Conservation (phyloP, 352 stramenopile species). For the Pythium aristosporum region DNA sequence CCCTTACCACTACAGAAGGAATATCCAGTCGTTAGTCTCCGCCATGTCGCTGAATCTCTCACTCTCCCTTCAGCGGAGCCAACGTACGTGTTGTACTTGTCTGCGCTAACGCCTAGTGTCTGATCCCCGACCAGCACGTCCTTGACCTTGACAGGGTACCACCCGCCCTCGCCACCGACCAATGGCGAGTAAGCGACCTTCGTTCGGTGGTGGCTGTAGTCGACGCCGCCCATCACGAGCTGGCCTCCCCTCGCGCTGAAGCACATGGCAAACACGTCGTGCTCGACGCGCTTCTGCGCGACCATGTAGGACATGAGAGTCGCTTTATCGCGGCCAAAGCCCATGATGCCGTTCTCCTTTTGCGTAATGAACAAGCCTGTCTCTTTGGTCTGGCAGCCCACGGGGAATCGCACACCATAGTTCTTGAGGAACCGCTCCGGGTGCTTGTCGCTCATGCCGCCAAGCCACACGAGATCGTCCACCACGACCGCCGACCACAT, state of each 20-base stretch:
- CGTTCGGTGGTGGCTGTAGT: conserved; percentile 70
- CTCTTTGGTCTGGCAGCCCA: conserved; percentile 82
- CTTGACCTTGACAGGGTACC: conserved; percentile 84
- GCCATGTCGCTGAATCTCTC: no score
- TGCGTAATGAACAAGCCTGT: conserved; percentile 82
- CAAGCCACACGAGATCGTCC: conserved; percentile 79
- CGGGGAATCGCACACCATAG: conserved; percentile 71
- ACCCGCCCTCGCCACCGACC: conserved; percentile 43
- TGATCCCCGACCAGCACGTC: conserved; percentile 60
- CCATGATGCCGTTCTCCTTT: conserved; percentile 91
- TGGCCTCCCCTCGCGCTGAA: conserved; percentile 64
- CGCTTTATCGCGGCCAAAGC: conserved; percentile 58
- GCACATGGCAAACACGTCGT: conserved; percentile 83
- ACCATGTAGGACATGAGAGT: conserved; percentile 80
- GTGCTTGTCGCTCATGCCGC: conserved; percentile 49
- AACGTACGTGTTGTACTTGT: conserved; percentile 48
- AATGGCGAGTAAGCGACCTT: conserved; percentile 68
- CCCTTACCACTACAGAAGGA: conserved; percentile 43
- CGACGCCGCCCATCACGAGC: conserved; percentile 78
- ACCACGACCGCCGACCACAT: conserved; percentile 84
- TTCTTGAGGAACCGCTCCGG: conserved; percentile 49
- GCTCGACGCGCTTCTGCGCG: conserved; percentile 41
- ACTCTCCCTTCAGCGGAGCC: background rate
- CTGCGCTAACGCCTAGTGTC: conserved; percentile 41
- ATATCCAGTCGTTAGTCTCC: background rate